Percentiles rank a stretch among this genome's conserved stretches.
These are phyloP conservation scores for Exophiala mesophila DNA, from an alignment of 2,329 filamentous ascomycete species.

Conservation along the genomic window DNA sequence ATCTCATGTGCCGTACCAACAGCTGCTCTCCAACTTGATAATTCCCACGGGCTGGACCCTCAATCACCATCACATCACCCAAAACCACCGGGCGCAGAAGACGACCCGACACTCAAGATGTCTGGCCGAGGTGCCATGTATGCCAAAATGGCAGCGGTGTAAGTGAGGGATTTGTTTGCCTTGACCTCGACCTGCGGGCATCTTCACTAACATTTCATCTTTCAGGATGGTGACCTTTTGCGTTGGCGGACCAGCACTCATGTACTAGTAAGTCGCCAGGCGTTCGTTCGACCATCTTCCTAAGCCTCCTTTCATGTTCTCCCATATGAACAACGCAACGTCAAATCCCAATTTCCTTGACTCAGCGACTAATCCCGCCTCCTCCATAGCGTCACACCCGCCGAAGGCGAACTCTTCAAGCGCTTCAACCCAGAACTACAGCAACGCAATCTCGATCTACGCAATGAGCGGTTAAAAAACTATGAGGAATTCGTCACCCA, in stretches of 20 bases:
- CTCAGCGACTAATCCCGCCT: too few species aligned
- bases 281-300: not conserved
- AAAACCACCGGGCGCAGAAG: not conserved
- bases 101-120: conserved; percentile 9
- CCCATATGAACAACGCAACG: not conserved
- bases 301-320: conserved; percentile 8
- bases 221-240: conserved; percentile 64
- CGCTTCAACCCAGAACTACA: conserved; percentile 94
- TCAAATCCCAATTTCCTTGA: not conserved
- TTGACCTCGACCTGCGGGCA: too few species aligned
- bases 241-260: conserved; percentile 79
- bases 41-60: too few species aligned
- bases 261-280: conserved; percentile 51
- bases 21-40: not conserved
- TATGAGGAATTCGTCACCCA: conserved; percentile 82
- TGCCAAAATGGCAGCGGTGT: conserved; percentile 68
- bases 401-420: conserved; percentile 85
- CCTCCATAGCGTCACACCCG: conserved; percentile 49
- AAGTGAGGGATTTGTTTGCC: too few species aligned
- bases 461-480: conserved; percentile 71
- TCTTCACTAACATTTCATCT: conserved; percentile 7
- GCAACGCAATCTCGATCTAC: conserved; percentile 74
- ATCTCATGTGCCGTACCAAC: too few species aligned
- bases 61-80: too few species aligned
- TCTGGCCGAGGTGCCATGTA: conserved; percentile 41